These are phyloP conservation scores for Isatis lusitanica DNA, from an alignment of 441 rosid genomes.

Conservation along the genomic window DNA sequence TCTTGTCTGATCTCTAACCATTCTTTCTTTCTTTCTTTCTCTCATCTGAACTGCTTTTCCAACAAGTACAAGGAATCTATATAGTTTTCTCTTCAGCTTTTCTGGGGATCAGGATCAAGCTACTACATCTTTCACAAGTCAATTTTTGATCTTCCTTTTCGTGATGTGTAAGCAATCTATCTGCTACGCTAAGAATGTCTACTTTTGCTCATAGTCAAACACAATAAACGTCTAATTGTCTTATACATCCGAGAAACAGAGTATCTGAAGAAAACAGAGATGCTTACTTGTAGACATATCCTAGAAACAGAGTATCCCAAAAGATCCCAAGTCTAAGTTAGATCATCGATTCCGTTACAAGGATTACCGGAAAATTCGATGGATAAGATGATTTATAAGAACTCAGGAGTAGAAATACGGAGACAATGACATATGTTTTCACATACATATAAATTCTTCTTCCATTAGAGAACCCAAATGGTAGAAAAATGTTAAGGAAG, in stretches of 20 bases:
- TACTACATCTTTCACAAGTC: conserved; percentile 34
- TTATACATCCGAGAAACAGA: conserved; percentile 12
- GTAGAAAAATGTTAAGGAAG: conserved; percentile 41
- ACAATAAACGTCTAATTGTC: conserved; percentile 13
- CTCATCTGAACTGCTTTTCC: conserved; percentile 29
- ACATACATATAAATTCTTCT: conserved; percentile 31
- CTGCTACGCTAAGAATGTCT: conserved; percentile 30
- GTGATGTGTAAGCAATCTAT: conserved; percentile 30
- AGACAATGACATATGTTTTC: conserved; percentile 23
- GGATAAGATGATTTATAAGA: background rate
- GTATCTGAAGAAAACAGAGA: background rate
- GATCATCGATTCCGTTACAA: background rate
- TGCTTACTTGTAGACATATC: background rate
- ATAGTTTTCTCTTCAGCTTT: conserved; percentile 22
- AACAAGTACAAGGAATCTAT: conserved; percentile 43
- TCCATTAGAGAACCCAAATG: conserved; percentile 40
- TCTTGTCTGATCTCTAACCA: conserved; percentile 37
- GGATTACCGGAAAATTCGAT: background rate
- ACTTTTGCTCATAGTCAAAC: conserved; percentile 13
- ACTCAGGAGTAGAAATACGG: background rate
- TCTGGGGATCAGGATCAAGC: conserved; percentile 35
- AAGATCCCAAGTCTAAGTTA: background rate
- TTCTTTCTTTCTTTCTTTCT: conserved; percentile 21
- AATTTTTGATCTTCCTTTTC: conserved; percentile 30
- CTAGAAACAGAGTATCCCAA: background rate